Evolutionary conservation across 2,329 filamentous ascomycete species (phyloP), one percentile per base, ranked within the genome.

Genomic region (Colletotrichum godetiae): DNA sequence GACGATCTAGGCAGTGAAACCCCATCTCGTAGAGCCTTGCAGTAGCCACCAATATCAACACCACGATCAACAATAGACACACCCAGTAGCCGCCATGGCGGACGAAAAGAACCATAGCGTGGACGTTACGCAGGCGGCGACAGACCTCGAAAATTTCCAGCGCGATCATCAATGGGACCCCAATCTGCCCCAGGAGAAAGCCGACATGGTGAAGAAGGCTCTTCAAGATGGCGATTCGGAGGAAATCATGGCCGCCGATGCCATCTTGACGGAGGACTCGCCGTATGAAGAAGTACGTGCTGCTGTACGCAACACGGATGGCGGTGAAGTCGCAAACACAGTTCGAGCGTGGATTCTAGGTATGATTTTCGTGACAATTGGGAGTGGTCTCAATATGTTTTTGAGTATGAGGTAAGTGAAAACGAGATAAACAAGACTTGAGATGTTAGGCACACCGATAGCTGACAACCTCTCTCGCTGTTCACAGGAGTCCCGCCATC

Each of bases 261-360:
- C 76, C 15, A 68, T 81, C 4, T 81, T 83, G 24, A 79, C 76
- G 6, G 80, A 84, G 6, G 74, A 84, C 73, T 84, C 83, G 13
- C 83, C 83, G 0, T 84, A 84, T 69, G 79, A 81, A 65, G 80
- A 80, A n/a, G 72, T 74, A 3, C 57, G 72, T 22, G 68, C 68
- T 15, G 81, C 72, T 0, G 72, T 72, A 0, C 68, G 72, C 52
- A 74, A 67, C 2, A 74, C 61, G 0, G 72, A 74, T 4, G 72
- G 68, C 1, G 72, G 53, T 19, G 79, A 76, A 64, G 76, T 74
- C 2, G 79, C 74, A 73, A 82, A 78, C 65, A 85, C 83, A 71
- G 77, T 89, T 78, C 78, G 83, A 4, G 81, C 81, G 24, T 87
- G 85, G 85, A 65, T 85, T 4, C 78, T 87, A 0, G 85, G 85